These are phyloP conservation scores for Trametopsis cervina DNA, from an alignment of 768 basidiomycete genomes.

Conservation along the genomic window DNA sequence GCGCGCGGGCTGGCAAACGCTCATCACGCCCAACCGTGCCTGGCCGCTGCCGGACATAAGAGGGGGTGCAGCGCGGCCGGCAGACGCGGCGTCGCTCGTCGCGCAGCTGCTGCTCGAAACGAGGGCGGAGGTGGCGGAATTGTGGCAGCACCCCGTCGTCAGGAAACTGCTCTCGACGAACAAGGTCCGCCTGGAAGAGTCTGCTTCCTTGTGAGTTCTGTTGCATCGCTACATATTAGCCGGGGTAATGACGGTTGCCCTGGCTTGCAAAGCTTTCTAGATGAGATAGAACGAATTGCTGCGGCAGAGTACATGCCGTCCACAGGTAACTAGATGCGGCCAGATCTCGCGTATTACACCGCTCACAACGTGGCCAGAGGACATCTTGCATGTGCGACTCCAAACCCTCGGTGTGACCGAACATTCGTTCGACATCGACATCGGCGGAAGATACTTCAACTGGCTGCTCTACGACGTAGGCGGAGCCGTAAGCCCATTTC, in stretches of 20 bases:
- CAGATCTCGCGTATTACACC: not conserved
- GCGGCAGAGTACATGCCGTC: slow-evolving; percentile 65
- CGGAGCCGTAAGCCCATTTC: slow-evolving; percentile 52
- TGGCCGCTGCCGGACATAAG: slow-evolving; percentile 31
- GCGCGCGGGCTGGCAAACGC: slow-evolving; percentile 65
- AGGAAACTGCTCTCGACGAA: slow-evolving; percentile 46
- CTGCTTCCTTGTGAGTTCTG: slow-evolving; percentile 58
- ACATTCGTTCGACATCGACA: slow-evolving; percentile 62
- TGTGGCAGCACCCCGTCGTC: slow-evolving; percentile 70
- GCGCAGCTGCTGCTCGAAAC: slow-evolving; percentile 45
- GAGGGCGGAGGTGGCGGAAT: slow-evolving; percentile 46
- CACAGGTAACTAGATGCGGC: slow-evolving; percentile 40
- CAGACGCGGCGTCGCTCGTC: slow-evolving; percentile 44
- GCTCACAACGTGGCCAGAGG: slow-evolving; percentile 36
- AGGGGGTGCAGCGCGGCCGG: slow-evolving; percentile 24
- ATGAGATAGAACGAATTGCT: slow-evolving; percentile 56
- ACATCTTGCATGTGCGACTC: slow-evolving; percentile 72
- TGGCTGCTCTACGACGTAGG: slow-evolving; percentile 85
- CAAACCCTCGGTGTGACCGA: slow-evolving; percentile 79
- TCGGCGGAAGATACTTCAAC: slow-evolving; percentile 55
- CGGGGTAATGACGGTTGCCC: not conserved
- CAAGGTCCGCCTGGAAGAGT: slow-evolving; percentile 67
- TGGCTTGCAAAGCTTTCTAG: slow-evolving; percentile 49
- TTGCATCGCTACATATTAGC: slow-evolving; percentile 1
- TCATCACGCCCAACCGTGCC: slow-evolving; percentile 41